Evolutionary conservation across 2,329 filamentous ascomycete species (phyloP), one percentile per base, ranked within the genome.

Genomic region (Aureobasidium sp.): DNA sequence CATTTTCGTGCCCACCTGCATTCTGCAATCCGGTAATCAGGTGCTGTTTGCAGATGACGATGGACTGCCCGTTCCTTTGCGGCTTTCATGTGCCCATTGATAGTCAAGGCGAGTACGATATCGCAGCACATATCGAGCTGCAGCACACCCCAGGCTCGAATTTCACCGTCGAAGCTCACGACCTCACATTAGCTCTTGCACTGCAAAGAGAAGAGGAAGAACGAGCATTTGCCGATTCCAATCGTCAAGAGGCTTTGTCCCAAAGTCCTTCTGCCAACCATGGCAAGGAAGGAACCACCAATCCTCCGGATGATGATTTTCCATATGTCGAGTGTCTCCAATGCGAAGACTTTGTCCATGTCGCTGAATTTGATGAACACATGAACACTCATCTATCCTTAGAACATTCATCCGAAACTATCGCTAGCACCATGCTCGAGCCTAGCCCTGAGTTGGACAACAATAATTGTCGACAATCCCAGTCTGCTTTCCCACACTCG

Each of bases 351-450:
- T 58, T 68, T 47, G 60, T 76, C 51, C 62, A 66, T 50, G 58
- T 73, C 21, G 57, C 59, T 19, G 71, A 73, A 44, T 66, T 71
- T 52, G 70, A 74, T 60, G 70, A 76, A 44, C 74, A 76, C 62
- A 63, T 75, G 49, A 67, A 73, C 52, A 64, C 72, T 29, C 73
- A 76, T 64, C 48, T 48, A 54, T 53, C 53, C 5, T 44, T 60
- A 47, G 16, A 42, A 6, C 19, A 45, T 27, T 32, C 39, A 45
- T 51, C 32, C 30, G 38, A 47, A 8, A 32, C 38, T 39, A 39
- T 40, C 30, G 21, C 45, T 50, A 27, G 25, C 29, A 24, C 39
- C 22, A 16, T 12, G 6, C 21, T 6, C 35, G 21, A 21, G n/a
- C n/a, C 14, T 14, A 35, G 17, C 17, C 10, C 27, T 37, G 7